Percentiles rank a stretch among this genome's conserved stretches.
These are phyloP conservation scores for Tranzscheliella williamsii DNA, from an alignment of 1,284 basidiomycete genomes.

Conservation along the genomic window DNA sequence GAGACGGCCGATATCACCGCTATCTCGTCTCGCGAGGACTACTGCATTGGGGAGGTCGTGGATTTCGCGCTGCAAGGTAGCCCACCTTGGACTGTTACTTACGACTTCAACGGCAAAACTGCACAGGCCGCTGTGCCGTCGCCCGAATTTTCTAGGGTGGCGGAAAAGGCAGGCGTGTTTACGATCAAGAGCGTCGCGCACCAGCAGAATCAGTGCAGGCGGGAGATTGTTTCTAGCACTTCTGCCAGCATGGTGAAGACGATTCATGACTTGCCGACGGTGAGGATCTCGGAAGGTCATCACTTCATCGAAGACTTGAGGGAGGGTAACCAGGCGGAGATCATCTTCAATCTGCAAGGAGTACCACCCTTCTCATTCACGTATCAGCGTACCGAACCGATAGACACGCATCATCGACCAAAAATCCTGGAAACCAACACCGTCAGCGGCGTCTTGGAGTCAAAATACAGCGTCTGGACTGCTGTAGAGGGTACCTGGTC, in stretches of 20 bases:
- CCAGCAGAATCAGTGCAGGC: slow-evolving; percentile 63
- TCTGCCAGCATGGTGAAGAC: slow-evolving; percentile 67
- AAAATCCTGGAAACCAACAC: slow-evolving; percentile 56
- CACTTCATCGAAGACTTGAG: slow-evolving; percentile 80
- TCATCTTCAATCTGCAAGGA: slow-evolving; percentile 83
- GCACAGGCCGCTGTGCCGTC: slow-evolving; percentile 75
- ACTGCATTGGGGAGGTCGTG: slow-evolving; percentile 86
- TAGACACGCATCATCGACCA: slow-evolving; percentile 50
- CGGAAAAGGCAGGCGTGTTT: slow-evolving; percentile 80
- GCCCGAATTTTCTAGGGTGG: slow-evolving; percentile 79
- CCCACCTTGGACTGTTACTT: slow-evolving; percentile 93
- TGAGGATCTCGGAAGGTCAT: slow-evolving; percentile 81
- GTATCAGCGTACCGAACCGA: slow-evolving; percentile 61
- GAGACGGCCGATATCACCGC: slow-evolving; percentile 91
- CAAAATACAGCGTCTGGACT: slow-evolving; percentile 83
- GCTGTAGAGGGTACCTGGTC: slow-evolving; percentile 83
- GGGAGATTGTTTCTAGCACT: slow-evolving; percentile 62
- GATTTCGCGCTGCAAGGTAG: slow-evolving; percentile 92
- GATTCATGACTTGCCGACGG: slow-evolving; percentile 82
- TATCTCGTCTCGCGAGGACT: slow-evolving; percentile 75
- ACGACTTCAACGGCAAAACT: slow-evolving; percentile 77
- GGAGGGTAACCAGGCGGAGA: slow-evolving; percentile 80
- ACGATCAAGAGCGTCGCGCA: slow-evolving; percentile 82
- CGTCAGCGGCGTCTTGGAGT: slow-evolving; percentile 72
- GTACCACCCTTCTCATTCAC: slow-evolving; percentile 90